Percentiles rank a stretch among this genome's conserved stretches.
phyloP scores from a whole-genome alignment of 192 early-diverging fungal species.

The Rhizoclosmatium sp. region DNA sequence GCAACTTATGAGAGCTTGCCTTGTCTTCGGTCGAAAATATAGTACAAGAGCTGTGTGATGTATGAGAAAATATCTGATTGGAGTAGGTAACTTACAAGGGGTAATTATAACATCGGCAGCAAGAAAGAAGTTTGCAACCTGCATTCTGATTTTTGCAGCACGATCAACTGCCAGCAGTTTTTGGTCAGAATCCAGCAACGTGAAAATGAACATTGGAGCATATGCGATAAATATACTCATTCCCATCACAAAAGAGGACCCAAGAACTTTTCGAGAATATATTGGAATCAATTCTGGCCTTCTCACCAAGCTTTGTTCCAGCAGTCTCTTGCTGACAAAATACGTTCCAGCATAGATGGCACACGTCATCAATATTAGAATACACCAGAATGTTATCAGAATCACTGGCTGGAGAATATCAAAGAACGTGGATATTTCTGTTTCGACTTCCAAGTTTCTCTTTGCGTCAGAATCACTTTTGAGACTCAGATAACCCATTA shows the following conservation, averaged over 20 bases:
- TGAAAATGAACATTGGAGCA: neutral
- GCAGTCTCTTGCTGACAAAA: neutral
- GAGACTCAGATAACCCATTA: neutral
- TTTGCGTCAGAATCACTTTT: neutral
- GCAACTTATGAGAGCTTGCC: neutral
- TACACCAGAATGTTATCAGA: neutral
- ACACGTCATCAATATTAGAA: neutral
- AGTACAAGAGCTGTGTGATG: neutral
- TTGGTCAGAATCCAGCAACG: neutral
- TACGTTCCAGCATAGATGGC: neutral
- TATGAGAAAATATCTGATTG: neutral
- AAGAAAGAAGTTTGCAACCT: neutral
- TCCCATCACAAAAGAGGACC: conserved; percentile 8
- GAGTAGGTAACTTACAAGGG: neutral
- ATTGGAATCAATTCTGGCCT: neutral
- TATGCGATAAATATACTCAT: neutral
- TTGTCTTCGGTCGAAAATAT: conserved; percentile 4
- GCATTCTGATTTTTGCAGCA: neutral
- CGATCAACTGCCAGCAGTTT: neutral
- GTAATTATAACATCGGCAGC: neutral
- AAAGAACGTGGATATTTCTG: conserved; percentile 1
- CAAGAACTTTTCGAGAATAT: neutral
- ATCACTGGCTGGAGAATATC: neutral
- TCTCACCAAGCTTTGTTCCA: neutral
- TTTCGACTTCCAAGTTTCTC: neutral